Base-by-base conservation (phyloP, 1,139 yeast genomes). In the Scheffersomyces lignicola region DNA sequence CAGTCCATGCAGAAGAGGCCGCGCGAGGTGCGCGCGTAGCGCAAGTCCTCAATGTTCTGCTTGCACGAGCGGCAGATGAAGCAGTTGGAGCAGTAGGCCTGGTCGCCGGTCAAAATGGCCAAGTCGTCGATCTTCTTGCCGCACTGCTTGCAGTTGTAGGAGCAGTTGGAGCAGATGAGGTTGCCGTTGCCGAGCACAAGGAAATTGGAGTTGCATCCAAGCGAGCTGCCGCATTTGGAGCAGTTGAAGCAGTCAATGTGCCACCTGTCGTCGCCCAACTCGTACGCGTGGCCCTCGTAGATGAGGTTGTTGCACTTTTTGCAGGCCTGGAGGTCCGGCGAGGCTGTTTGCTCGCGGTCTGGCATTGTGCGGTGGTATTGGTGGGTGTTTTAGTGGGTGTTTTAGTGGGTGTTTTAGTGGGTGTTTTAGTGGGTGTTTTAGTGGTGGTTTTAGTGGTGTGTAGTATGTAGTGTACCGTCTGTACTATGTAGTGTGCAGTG, bases 51-150 rank as follows among this genome's bases (percentile, higher is more conserved):
- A 42, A 92, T 92, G 46, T 84, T 83, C 45, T 78, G 79, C 54
- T 85, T 85, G 65, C 98, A 92, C 45, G 88, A 83, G 36, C 95
- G 80, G 59, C 98, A 92, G 48, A 83, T 80, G 64, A 92, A 92
- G 62, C 98, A 92, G 34, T 76, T 74, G 5, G 96, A 80, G 59
- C 98, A 94, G 56, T 88, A 92, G 3, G 97, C 97, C 54, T 87
- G 95, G 49, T 84, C 95, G 15, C 97, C 96, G 1, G 97, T 89
- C 32, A 90, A 73, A 25, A 92, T 90, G n/a, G 98, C 98, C 65
- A 90, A 70, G 57, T 92, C 97, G 53, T 88, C 96, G 44, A 92
- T 92, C 58, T 89, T 87, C 55, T 86, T 85, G 36, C 82, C 80
- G 67, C 98, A 94, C 42, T 82, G 82, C 51, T 83, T 81, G 60